These are phyloP conservation scores for Aquanectria penicillioides DNA, from an alignment of 2,329 filamentous ascomycete genomes.

Conservation along the genomic window DNA sequence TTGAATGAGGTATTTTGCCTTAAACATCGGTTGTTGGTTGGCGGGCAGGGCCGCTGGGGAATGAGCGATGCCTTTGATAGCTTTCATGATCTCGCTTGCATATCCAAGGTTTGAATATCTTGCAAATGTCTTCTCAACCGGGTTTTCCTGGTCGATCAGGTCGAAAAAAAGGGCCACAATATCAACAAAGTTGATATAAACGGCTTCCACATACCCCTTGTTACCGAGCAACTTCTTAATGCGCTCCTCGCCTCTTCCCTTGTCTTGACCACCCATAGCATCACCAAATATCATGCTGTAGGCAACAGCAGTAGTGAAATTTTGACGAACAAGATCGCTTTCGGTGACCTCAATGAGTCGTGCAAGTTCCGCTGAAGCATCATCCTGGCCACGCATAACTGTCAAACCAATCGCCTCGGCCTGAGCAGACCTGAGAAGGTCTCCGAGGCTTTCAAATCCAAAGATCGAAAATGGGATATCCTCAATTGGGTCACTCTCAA, in stretches of 20 bases:
- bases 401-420: conserved; percentile 83
- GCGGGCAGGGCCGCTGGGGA: conserved; percentile 74
- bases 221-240: conserved; percentile 76
- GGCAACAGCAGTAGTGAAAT: conserved; percentile 82
- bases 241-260: conserved; percentile 69
- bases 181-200: conserved; percentile 77
- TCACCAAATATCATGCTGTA: conserved; percentile 78
- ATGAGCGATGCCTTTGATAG: conserved; percentile 75
- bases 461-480: conserved; percentile 88
- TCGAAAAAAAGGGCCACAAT: conserved; percentile 82
- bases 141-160: conserved; percentile 80
- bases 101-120: conserved; percentile 67
- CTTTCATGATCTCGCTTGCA: conserved; percentile 71
- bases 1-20: conserved; percentile 77
- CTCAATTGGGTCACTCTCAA: conserved; percentile 72
- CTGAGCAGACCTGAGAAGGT: conserved; percentile 76
- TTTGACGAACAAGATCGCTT: conserved; percentile 68
- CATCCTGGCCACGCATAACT: conserved; percentile 80
- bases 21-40: conserved; percentile 89
- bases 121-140: conserved; percentile 73
- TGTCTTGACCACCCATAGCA: conserved; percentile 43
- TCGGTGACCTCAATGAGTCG: conserved; percentile 63
- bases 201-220: conserved; percentile 68
- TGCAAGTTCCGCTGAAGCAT: conserved; percentile 70
- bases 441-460: conserved; percentile 74